Conservation (phyloP, 2,329 filamentous ascomycete species). For the Aspergillus niger region DNA sequence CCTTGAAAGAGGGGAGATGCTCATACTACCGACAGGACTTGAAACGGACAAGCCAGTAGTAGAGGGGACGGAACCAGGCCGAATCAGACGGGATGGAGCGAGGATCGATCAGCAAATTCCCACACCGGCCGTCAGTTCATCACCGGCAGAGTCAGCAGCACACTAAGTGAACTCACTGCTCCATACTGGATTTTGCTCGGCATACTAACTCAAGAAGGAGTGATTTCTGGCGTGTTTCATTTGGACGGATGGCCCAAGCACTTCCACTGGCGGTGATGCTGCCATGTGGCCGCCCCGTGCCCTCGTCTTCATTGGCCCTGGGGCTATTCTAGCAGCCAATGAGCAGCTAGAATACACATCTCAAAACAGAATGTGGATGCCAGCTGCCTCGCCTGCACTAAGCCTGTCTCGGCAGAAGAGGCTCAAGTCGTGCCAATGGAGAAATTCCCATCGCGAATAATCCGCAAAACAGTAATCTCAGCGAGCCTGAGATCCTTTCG, state of each 20-base stretch:
- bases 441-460: neutral
- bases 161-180: too few species aligned
- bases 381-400: neutral
- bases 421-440: neutral
- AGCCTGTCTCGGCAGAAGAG: neutral
- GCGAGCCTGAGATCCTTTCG: neutral
- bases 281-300: constrained; percentile 16
- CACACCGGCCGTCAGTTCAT: neutral
- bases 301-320: constrained; percentile 7
- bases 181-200: too few species aligned
- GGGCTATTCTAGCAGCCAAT: constrained; percentile 3
- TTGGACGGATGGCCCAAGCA: constrained; percentile 9
- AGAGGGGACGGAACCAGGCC: too few species aligned
- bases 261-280: constrained; percentile 14
- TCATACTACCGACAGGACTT: too few species aligned
- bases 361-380: constrained; percentile 5
- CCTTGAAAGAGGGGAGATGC: neutral
- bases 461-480: neutral
- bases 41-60: too few species aligned
- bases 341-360: neutral
- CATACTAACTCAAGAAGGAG: neutral
- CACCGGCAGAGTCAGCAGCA: neutral
- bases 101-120: too few species aligned
- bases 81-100: too few species aligned
- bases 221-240: constrained; percentile 1